Percentiles rank a stretch among this genome's conserved stretches.
Evolutionary conservation across 352 stramenopile genomes (phyloP).

Genomic region (Globisporangium heterothallicum): DNA sequence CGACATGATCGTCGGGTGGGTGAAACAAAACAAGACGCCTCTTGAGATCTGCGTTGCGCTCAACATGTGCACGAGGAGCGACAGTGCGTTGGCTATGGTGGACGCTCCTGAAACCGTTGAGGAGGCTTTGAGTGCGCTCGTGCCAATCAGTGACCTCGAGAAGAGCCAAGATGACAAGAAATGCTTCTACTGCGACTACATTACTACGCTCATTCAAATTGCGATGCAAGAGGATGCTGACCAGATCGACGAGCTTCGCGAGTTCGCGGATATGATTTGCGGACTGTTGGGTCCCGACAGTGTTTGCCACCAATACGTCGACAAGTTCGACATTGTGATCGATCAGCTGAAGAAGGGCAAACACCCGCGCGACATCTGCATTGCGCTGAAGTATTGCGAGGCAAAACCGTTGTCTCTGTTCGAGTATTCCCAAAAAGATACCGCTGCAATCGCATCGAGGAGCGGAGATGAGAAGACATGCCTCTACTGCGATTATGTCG

Average conservation of each 20-base stretch:
- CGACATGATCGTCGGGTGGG: conserved; percentile 11
- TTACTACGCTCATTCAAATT: conserved; percentile 54
- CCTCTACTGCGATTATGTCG: conserved; percentile 67
- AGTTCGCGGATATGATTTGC: conserved; percentile 73
- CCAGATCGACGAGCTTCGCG: conserved; percentile 47
- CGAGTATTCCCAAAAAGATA: conserved; percentile 18
- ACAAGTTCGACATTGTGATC: conserved; percentile 60
- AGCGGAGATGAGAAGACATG: conserved; percentile 17
- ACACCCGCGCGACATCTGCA: conserved; percentile 61
- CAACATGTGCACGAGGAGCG: conserved; percentile 12
- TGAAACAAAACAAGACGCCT: conserved; percentile 8
- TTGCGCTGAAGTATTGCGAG: conserved; percentile 49
- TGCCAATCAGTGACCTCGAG: not conserved
- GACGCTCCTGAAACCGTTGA: conserved; percentile 9
- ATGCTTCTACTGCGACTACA: conserved; percentile 60
- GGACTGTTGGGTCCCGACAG: conserved; percentile 57
- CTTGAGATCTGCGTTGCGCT: conserved; percentile 10
- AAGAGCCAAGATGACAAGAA: conserved; percentile 11
- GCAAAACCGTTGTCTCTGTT: conserved; percentile 5
- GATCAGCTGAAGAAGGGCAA: conserved; percentile 57
- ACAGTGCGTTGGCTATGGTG: not conserved
- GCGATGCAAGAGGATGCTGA: conserved; percentile 46
- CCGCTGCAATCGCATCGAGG: conserved; percentile 22
- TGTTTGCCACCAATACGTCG: conserved; percentile 61
- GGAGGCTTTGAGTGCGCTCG: conserved; percentile 7